Conservation (phyloP, 1,284 basidiomycete genomes). For the Mycosarcoma maydis region DNA sequence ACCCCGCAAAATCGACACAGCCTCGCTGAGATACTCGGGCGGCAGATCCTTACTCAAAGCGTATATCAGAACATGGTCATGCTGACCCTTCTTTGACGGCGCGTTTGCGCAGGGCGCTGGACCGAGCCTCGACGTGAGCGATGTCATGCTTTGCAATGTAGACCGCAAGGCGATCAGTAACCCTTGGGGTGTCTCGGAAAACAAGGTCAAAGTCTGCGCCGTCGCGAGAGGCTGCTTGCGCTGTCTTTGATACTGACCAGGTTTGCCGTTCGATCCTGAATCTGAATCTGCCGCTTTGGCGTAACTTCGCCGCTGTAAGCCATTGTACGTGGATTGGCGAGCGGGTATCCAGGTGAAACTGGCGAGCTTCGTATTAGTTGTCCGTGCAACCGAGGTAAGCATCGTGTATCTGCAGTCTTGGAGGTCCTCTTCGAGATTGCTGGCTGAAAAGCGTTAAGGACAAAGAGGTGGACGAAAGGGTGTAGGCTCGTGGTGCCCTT, state of each 20-base stretch:
- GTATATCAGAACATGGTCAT: conserved; percentile 52
- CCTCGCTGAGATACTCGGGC: conserved; percentile 34
- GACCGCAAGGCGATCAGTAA: conserved; percentile 49
- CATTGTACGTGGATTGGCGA: neutral
- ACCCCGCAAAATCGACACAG: conserved; percentile 45
- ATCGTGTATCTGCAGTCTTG: conserved; percentile 22
- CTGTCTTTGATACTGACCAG: conserved; percentile 42
- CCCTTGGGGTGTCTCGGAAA: conserved; percentile 45
- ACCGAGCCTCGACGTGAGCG: conserved; percentile 23
- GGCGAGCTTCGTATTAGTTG: conserved; percentile 10
- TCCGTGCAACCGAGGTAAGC: conserved; percentile 22
- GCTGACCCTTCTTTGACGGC: conserved; percentile 6
- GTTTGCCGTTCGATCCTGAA: neutral
- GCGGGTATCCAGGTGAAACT: neutral
- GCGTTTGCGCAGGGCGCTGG: conserved; percentile 17
- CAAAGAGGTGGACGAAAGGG: too few relatives aligned
- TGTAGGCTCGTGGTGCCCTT: too few relatives aligned
- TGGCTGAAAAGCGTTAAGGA: too few relatives aligned
- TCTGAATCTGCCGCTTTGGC: conserved; percentile 20
- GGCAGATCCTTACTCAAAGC: conserved; percentile 56
- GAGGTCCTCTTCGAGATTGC: too few relatives aligned
- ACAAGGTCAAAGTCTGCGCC: conserved; percentile 52
- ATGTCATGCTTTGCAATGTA: conserved; percentile 47
- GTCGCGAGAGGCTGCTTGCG: conserved; percentile 49
- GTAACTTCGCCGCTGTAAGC: conserved; percentile 19